Base-by-base conservation (phyloP, 1,284 basidiomycete genomes). In the Boletus subluridellus region DNA sequence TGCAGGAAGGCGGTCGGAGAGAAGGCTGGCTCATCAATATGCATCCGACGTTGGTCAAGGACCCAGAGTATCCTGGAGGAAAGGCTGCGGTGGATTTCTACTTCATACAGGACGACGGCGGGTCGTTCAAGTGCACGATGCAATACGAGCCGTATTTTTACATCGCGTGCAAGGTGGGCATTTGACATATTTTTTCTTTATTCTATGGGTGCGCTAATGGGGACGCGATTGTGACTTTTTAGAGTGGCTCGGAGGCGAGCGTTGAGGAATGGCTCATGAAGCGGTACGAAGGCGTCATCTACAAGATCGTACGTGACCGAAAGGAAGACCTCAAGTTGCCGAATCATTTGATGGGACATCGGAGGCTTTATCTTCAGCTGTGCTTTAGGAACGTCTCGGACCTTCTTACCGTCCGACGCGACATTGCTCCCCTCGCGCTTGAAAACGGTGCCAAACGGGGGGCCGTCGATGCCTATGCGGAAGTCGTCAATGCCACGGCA, bases 1-100 rank as follows among this genome's bases (percentile, higher is more conserved):
- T 92, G 54, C 86, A 92, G 62, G 88, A 90, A 65, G 93, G 92
- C 0, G 76, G 81, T 9, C 77, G 77, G 64, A 83, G 80, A 66
- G 89, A 92, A 58, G 95, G 94, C 1, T 99, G 97, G 97, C 79
- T 99, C 70, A 89, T 99, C 61, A 98, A 98, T 73, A 99, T 99
- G 95, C 96, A 97, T 73, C 93, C 95, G 86, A 98, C 94, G 0
- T 76, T 97, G 5, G 73, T 97, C 21, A 90, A 92, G 72, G 94
- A 95, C 67, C 77, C 91, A 3, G 87, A 90, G 47, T 87, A 87
- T 77, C 82, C 90, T 8, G 83, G 83, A 14, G 94, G 94, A 17
- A 88, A 86, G 63, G 90, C 93, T 6, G 95, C 90, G 11, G 95
- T 99, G 11, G 96, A 99, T 70, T 98, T 89, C 67, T 98, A 98